These are phyloP conservation scores for Boletus pseudopeckii DNA, from an alignment of 768 basidiomycete genomes.

Conservation along the genomic window DNA sequence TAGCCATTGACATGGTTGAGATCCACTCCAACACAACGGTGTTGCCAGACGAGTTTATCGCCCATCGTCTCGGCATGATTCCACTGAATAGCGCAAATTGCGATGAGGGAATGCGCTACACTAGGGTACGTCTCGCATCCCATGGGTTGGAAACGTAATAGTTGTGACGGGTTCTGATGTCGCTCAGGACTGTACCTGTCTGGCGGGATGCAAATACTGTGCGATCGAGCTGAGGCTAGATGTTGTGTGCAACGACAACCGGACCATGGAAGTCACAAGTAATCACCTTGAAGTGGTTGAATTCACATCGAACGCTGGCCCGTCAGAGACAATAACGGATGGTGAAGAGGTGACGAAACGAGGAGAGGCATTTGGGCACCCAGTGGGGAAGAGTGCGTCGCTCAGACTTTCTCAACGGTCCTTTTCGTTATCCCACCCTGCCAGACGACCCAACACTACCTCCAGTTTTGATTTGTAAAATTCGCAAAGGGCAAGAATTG, in stretches of 20 bases:
- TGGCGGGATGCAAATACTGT: conserved; percentile 80
- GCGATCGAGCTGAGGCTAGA: conserved; percentile 80
- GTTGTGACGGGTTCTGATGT: conserved; percentile 1
- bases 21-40: conserved; percentile 89
- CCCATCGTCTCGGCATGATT: conserved; percentile 92
- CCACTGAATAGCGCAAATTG: conserved; percentile 86
- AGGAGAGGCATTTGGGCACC: conserved; percentile 70
- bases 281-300: conserved; percentile 70
- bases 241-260: conserved; percentile 66
- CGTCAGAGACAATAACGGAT: conserved; percentile 30
- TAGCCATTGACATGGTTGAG: conserved; percentile 97
- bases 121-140: conserved; percentile 49
- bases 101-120: conserved; percentile 82
- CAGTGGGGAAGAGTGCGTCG: conserved; percentile 76
- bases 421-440: conserved; percentile 4
- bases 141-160: not conserved
- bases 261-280: conserved; percentile 84
- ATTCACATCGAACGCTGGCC: conserved; percentile 36
- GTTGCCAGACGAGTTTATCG: conserved; percentile 95
- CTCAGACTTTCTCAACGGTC: not conserved
- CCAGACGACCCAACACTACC: conserved; percentile 57
- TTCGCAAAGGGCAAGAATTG: conserved; percentile 92
- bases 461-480: conserved; percentile 85
- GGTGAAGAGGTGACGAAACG: conserved; percentile 78
- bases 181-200: conserved; percentile 85